phyloP scores from a whole-genome alignment of 495 filamentous ascomycete genomes.

The Neurospora pannonica region DNA sequence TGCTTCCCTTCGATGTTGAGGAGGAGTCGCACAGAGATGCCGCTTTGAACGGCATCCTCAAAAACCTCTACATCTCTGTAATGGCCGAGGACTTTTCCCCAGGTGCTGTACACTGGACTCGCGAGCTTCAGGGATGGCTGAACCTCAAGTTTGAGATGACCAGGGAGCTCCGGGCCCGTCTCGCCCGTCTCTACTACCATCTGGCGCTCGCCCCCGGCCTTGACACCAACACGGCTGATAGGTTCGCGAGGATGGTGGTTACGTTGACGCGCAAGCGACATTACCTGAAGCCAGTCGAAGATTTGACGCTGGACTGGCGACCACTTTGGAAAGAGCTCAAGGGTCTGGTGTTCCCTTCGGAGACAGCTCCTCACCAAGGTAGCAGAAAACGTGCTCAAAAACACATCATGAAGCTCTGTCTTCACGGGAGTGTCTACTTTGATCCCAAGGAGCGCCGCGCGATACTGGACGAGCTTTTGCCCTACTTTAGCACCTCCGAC shows the following conservation, averaged over 20 bases:
- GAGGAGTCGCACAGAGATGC: constrained; percentile 60
- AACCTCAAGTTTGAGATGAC: constrained; percentile 94
- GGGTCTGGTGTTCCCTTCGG: constrained; percentile 73
- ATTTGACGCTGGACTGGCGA: constrained; percentile 85
- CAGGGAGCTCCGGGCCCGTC: constrained; percentile 65
- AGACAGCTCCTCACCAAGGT: constrained; percentile 48
- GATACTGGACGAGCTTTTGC: constrained; percentile 90
- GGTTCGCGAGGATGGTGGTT: constrained; percentile 96
- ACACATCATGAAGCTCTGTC: constrained; percentile 70
- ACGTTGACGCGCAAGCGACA: constrained; percentile 90
- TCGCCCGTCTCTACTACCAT: constrained; percentile 90
- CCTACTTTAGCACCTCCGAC: constrained; percentile 92
- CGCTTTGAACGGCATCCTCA: constrained; percentile 75
- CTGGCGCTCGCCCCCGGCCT: constrained; percentile 84
- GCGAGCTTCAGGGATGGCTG: constrained; percentile 91
- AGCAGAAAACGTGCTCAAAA: constrained; percentile 36
- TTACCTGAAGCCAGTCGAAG: constrained; percentile 80
- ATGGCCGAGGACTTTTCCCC: constrained; percentile 89
- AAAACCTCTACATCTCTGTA: constrained; percentile 83
- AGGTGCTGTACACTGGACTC: constrained; percentile 92
- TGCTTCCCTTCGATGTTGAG: constrained; percentile 82
- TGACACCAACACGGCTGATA: constrained; percentile 69
- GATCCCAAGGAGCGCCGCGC: constrained; percentile 75
- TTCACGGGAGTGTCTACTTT: constrained; percentile 85
- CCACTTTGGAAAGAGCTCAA: constrained; percentile 90